Evolutionary conservation across 2,329 filamentous ascomycete species (phyloP).

Genomic region (Sporothrix pallida): DNA sequence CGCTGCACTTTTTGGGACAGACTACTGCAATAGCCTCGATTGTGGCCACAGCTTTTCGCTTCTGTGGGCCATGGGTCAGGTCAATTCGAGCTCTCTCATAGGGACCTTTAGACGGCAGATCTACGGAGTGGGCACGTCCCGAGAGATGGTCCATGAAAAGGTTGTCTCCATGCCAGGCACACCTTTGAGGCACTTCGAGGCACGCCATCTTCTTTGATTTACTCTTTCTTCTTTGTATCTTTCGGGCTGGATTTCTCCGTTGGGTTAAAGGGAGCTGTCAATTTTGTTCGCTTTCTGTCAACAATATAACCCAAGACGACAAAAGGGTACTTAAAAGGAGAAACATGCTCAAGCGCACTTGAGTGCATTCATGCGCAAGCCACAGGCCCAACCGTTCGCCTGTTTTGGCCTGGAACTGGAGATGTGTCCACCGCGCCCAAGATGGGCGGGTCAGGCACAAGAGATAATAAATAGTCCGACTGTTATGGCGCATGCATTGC

Average conservation of each 20-base stretch:
- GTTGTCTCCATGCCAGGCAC: background rate
- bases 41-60: background rate
- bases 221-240: background rate
- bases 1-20: background rate
- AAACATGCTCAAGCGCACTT: background rate
- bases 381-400: background rate
- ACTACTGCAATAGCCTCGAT: background rate
- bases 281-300: background rate
- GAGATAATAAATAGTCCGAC: background rate
- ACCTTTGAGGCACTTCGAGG: background rate
- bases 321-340: background rate
- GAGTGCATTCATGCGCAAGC: background rate
- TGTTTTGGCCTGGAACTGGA: slow-evolving; percentile 4
- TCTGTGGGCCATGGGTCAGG: background rate
- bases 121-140: slow-evolving; percentile 19
- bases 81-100: background rate
- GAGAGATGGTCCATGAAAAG: background rate
- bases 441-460: background rate
- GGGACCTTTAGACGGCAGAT: slow-evolving; percentile 12
- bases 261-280: background rate
- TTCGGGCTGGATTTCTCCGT: background rate
- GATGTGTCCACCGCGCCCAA: background rate
- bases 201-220: background rate
- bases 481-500: slow-evolving; percentile 9
- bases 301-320: background rate